These are phyloP conservation scores for Fusarium beomiforme DNA, from an alignment of 2,329 filamentous ascomycete species.

Conservation along the genomic window DNA sequence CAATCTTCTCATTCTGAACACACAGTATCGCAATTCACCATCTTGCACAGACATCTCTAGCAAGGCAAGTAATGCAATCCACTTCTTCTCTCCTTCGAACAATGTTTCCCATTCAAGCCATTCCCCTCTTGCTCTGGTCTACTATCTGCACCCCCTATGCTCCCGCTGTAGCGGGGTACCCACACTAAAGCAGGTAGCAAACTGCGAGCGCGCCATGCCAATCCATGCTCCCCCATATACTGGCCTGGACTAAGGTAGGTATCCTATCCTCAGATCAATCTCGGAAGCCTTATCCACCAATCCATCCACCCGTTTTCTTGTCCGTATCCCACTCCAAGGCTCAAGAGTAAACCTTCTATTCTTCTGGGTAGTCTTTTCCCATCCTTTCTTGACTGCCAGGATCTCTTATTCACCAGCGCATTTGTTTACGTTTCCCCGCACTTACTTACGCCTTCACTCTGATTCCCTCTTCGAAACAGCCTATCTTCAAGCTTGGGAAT, in stretches of 20 bases:
- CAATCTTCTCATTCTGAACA: neutral
- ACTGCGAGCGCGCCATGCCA: constrained; percentile 44
- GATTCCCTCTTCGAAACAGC: constrained; percentile 18
- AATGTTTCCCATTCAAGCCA: neutral
- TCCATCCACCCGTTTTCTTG: constrained; percentile 34
- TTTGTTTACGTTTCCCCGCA: constrained; percentile 6
- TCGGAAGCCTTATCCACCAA: constrained; percentile 30
- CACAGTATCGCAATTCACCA: neutral
- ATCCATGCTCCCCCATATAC: constrained; percentile 45
- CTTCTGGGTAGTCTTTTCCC: constrained; percentile 18
- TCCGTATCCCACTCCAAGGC: constrained; percentile 35
- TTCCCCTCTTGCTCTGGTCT: constrained; percentile 10
- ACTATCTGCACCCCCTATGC: constrained; percentile 35
- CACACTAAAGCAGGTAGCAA: constrained; percentile 54
- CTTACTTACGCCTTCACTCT: constrained; percentile 15
- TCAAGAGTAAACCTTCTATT: constrained; percentile 30
- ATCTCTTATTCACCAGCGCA: constrained; percentile 18
- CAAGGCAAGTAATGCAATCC: neutral
- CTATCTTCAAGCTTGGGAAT: constrained; percentile 23
- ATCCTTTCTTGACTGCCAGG: constrained; percentile 11
- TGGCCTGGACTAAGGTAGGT: constrained; percentile 1
- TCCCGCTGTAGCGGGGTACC: constrained; percentile 46
- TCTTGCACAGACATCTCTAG: too few species aligned
- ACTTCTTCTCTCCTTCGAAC: neutral
- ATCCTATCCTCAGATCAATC: constrained; percentile 37